phyloP scores from a whole-genome alignment of 768 basidiomycete genomes.

The Russula lepida region DNA sequence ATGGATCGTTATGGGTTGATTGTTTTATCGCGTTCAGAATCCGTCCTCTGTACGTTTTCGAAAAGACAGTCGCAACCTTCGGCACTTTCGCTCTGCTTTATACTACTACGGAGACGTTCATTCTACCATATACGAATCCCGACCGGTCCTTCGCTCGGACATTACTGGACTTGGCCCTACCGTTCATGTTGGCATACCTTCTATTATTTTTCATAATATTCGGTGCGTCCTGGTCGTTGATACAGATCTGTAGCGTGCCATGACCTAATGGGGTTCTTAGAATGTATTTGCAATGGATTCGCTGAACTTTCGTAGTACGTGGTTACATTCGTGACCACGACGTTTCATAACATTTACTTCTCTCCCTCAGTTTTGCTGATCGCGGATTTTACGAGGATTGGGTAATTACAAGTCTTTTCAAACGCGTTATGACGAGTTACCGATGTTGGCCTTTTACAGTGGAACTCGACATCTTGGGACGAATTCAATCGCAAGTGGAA shows the following conservation, averaged over 20 bases:
- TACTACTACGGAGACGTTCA: slow-evolving; percentile 89
- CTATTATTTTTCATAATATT: slow-evolving; percentile 83
- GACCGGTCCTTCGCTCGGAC: slow-evolving; percentile 68
- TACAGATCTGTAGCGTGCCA: not conserved
- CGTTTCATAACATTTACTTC: not conserved
- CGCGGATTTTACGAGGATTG: slow-evolving; percentile 97
- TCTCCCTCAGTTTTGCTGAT: slow-evolving; percentile 76
- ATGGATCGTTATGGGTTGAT: slow-evolving; percentile 27
- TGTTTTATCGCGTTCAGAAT: slow-evolving; percentile 34
- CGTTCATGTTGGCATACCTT: slow-evolving; percentile 90
- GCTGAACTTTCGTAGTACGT: slow-evolving; percentile 84
- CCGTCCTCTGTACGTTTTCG: slow-evolving; percentile 67
- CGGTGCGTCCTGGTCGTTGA: slow-evolving; percentile 35
- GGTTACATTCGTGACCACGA: not conserved
- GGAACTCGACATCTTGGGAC: slow-evolving; percentile 97
- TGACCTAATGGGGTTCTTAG: slow-evolving; percentile 32
- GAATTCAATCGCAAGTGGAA: slow-evolving; percentile 99
- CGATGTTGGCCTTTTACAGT: slow-evolving; percentile 37
- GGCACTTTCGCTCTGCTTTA: slow-evolving; percentile 94
- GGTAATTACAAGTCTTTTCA: slow-evolving; percentile 40
- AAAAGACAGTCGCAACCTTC: slow-evolving; percentile 76
- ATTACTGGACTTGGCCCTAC: slow-evolving; percentile 79
- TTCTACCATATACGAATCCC: slow-evolving; percentile 68
- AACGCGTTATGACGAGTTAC: not conserved
- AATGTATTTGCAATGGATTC: slow-evolving; percentile 95